phyloP scores from a whole-genome alignment of 345 rosid genomes.

The Rhodamnia argentea region DNA sequence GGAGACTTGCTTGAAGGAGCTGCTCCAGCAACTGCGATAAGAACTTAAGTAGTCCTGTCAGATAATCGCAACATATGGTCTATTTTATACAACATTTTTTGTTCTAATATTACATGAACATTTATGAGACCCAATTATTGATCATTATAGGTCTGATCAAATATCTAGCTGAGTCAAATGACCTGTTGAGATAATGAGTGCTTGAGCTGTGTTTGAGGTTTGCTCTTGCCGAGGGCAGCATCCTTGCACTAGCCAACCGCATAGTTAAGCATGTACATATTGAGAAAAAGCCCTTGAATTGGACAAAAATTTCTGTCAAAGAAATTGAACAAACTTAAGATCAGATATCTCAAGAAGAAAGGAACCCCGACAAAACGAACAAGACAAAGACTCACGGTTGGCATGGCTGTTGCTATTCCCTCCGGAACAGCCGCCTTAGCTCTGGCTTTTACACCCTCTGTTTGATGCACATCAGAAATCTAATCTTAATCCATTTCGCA shows the following conservation, averaged over 20 bases:
- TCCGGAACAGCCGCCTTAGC: constrained; percentile 77
- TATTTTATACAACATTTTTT: not conserved
- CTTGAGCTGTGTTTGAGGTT: constrained; percentile 93
- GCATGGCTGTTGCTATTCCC: constrained; percentile 60
- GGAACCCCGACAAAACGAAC: not conserved
- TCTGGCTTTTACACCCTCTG: constrained; percentile 84
- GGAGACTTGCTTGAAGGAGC: constrained; percentile 41
- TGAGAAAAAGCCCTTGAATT: not conserved
- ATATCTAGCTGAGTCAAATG: no score
- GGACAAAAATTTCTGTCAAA: not conserved
- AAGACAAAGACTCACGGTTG: constrained; percentile 40
- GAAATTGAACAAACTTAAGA: not conserved
- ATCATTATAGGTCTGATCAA: not conserved
- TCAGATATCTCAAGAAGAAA: not conserved
- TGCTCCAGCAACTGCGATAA: constrained; percentile 56
- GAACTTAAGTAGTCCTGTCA: not conserved
- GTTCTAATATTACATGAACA: not conserved
- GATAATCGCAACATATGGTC: not conserved
- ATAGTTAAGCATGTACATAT: not conserved
- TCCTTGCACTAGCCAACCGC: constrained; percentile 61
- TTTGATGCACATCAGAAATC: constrained; percentile 1
- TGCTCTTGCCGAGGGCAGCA: constrained; percentile 83
- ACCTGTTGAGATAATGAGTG: constrained; percentile 80
- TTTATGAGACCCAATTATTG: not conserved
- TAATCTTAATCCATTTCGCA: not conserved